These are phyloP conservation scores for Colletotrichum caudatum DNA, from an alignment of 2,329 filamentous ascomycete species.

Conservation along the genomic window DNA sequence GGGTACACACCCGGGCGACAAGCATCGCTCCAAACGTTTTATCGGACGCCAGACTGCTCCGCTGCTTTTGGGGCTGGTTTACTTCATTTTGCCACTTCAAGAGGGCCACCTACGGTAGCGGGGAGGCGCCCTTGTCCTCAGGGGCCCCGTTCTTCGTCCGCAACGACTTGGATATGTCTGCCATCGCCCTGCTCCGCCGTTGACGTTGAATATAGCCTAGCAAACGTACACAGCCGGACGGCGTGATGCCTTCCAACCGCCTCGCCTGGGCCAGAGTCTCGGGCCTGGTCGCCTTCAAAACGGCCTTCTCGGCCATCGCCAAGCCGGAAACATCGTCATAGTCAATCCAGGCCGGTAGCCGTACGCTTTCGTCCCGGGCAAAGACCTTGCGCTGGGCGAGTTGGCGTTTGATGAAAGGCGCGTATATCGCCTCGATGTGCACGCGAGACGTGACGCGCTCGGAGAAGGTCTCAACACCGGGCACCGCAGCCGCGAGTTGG, in stretches of 20 bases:
- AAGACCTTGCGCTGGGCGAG: conserved; percentile 74
- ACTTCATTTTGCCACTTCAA: background rate
- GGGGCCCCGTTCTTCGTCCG: background rate
- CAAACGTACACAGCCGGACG: conserved; percentile 69
- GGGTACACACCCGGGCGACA: background rate
- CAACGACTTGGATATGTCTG: background rate
- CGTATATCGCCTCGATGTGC: conserved; percentile 85
- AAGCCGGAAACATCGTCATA: conserved; percentile 81
- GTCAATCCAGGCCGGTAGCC: conserved; percentile 79
- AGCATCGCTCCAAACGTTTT: background rate
- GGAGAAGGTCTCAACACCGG: conserved; percentile 65
- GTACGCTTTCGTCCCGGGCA: conserved; percentile 79
- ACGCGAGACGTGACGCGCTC: conserved; percentile 75
- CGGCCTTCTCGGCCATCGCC: conserved; percentile 81
- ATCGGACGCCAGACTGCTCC: background rate
- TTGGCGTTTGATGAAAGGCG: conserved; percentile 85
- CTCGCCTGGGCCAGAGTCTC: conserved; percentile 91
- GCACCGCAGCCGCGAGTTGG: conserved; percentile 69
- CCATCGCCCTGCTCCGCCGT: conserved; percentile 26
- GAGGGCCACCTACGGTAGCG: background rate
- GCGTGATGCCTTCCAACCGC: conserved; percentile 83
- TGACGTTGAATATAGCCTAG: conserved; percentile 69
- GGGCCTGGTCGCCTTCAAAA: conserved; percentile 77
- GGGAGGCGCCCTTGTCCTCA: background rate
- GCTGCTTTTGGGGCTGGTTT: background rate